Evolutionary conservation across 768 basidiomycete species (phyloP).

Genomic region (Agrocybe pediades): DNA sequence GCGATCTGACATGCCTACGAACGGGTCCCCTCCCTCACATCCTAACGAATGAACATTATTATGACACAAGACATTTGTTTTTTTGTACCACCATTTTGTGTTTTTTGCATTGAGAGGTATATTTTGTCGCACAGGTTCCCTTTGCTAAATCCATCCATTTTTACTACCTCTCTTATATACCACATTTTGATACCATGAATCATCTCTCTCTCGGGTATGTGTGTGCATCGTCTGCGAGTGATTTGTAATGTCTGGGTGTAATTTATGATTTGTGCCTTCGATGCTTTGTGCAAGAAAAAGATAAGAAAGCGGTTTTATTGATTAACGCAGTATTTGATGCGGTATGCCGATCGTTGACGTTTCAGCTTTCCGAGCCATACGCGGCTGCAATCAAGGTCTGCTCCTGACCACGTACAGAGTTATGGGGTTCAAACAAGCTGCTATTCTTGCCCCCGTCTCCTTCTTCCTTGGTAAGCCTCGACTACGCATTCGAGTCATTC

Average conservation of each 20-base stretch:
- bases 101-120: slow-evolving; percentile 5
- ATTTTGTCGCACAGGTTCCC: slow-evolving; percentile 9
- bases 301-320: neutral
- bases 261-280: slow-evolving; percentile 2
- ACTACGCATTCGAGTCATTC: neutral
- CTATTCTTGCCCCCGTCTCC: slow-evolving; percentile 83
- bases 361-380: neutral
- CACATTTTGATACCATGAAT: slow-evolving; percentile 39
- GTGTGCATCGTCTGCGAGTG: slow-evolving; percentile 8
- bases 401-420: slow-evolving; percentile 6
- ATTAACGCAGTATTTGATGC: neutral
- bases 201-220: neutral
- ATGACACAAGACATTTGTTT: slow-evolving; percentile 4
- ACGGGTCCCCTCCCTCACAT: slow-evolving; percentile 21
- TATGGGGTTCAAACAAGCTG: slow-evolving; percentile 91
- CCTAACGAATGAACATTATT: slow-evolving; percentile 20
- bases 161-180: slow-evolving; percentile 27
- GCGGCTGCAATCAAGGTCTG: neutral
- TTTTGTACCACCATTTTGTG: slow-evolving; percentile 12
- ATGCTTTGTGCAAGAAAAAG: neutral
- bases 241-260: slow-evolving; percentile 19
- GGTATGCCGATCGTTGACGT: neutral
- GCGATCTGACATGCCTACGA: slow-evolving; percentile 24
- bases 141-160: slow-evolving; percentile 11
- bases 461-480: slow-evolving; percentile 76